Evolutionary conservation across 257 asterid species (phyloP), one percentile per base, ranked within the genome.

Genomic region (Nicotiana paniculata): DNA sequence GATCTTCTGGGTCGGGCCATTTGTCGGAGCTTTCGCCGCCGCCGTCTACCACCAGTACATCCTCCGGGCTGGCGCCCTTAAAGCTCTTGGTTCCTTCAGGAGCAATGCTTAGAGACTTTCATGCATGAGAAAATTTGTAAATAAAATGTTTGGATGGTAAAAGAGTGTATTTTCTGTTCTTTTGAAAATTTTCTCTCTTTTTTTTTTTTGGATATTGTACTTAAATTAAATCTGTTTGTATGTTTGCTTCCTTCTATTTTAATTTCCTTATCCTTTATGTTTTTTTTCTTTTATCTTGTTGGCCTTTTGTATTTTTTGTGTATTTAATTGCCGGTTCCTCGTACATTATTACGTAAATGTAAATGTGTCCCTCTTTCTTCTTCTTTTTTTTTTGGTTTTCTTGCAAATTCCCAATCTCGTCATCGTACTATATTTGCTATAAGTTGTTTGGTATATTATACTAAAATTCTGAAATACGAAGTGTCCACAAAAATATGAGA

Each of bases 1-100:
- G 95, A 89, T 91, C 3, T 92, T 92, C 89, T 92, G 97, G 97
- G 93, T 91, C 35, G 97, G 97, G 28, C 97, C 97, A 8, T 88
- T 92, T 79, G 6, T 92, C 4, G 97, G 97, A 86, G 97, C 97
- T 58, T 91, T 91, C 21, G 87, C 87, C 54, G 97, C 97, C 18
- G 93, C 97, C 15, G 63, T 92, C 85, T 92, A 92, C 86, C 97
- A 92, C 55, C 91, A 90, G 17, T 90, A 81, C 82, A 84, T 92
- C 43, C 88, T 92, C 33, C 83, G 97, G 82, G 97, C 93, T 2
- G 81, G 77, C 1, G 93, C 93, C 82, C 79, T 91, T 57, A 92
- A 92, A 69, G 95, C 93, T 58, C 85, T 92, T 62, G 97, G 95
- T 24, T 92, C 95, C 16, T 91, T 90, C 89, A 91, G 97, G 85